Evolutionary conservation across 2,329 filamentous ascomycete species (phyloP).

Genomic region (Pyrenophora graminea): DNA sequence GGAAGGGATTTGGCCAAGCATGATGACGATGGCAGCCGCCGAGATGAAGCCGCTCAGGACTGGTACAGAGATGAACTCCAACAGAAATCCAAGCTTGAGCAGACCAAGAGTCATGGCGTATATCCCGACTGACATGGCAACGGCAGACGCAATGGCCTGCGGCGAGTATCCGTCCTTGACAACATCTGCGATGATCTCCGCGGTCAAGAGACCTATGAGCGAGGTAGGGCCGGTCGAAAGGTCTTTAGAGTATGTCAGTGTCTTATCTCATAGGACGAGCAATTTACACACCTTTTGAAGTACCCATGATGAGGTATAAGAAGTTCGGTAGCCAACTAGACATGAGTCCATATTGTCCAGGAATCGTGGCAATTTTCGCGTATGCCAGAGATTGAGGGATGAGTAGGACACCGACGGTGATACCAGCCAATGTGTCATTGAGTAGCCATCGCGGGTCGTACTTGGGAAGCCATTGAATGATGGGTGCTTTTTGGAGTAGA

Average conservation of each 20-base stretch:
- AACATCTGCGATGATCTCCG: constrained; percentile 62
- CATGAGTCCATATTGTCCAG: constrained; percentile 84
- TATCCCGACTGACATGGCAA: constrained; percentile 67
- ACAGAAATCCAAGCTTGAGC: constrained; percentile 66
- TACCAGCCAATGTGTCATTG: constrained; percentile 65
- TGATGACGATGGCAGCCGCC: constrained; percentile 67
- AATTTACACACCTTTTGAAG: constrained; percentile 47
- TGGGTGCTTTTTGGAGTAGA: constrained; percentile 63
- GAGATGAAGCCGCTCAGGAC: constrained; percentile 69
- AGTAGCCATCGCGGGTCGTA: constrained; percentile 66
- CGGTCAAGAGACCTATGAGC: constrained; percentile 65
- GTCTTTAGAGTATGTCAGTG: constrained; percentile 58
- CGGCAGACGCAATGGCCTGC: constrained; percentile 62
- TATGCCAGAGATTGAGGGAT: constrained; percentile 97
- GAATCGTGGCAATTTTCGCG: constrained; percentile 85
- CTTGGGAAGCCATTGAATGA: constrained; percentile 65
- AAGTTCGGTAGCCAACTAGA: constrained; percentile 95
- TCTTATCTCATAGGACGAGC: neutral
- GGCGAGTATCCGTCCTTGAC: constrained; percentile 56
- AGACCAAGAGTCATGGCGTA: constrained; percentile 64
- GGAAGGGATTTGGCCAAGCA: constrained; percentile 66
- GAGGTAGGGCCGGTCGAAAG: constrained; percentile 67
- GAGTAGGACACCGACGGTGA: constrained; percentile 75
- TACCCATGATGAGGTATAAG: constrained; percentile 96
- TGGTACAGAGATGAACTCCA: constrained; percentile 68